Evolutionary conservation across 1,284 basidiomycete species (phyloP), one percentile per base, ranked within the genome.

Genomic region (Prillingera fragicola): DNA sequence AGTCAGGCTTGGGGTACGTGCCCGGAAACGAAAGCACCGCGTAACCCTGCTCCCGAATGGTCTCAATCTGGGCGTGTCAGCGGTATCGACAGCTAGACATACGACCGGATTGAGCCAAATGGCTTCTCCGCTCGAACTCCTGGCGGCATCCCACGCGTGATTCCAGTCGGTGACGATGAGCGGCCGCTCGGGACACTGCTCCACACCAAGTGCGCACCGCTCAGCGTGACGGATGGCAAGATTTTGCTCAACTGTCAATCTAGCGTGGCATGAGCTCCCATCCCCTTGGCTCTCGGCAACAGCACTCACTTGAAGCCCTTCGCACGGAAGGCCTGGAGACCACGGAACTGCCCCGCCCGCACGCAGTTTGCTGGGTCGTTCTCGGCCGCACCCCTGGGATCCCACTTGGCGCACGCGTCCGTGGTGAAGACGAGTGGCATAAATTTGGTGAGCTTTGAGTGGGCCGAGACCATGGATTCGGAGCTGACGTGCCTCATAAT

Each of bases 91-190:
- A 6, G 5, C 24, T 15, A 6, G 1, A 54, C 52, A 45, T 29
- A 60, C 54, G 6, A 67, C 27, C 3, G 50, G 45, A 18, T 50
- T 45, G 35, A 62, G 50, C 62, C 61, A 60, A n/a, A 63, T 59
- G 17, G 50, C 50, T 39, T 65, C 64, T 17, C 64, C 64, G 1
- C 59, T 56, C 1, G 54, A 57, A 5, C 41, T 50, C 1, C 39
- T 32, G n/a, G n/a, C 18, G 15, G 38, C 33, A 15, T 44, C 43
- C n/a, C 50, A 59, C 5, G 57, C 54, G 41, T 60, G 65, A 58
- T 56, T 60, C 43, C 53, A 65, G 33, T 63, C 60, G 27, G 49
- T 53, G 33, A 68, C 14, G 34, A 67, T 53, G 19, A 67, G 45
- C 8, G 65, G 65, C 18, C 53, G 51, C 14, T 55, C 54, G 10